These are phyloP conservation scores for Ceratocystis albifundus DNA, from an alignment of 2,329 filamentous ascomycete genomes.

Conservation along the genomic window DNA sequence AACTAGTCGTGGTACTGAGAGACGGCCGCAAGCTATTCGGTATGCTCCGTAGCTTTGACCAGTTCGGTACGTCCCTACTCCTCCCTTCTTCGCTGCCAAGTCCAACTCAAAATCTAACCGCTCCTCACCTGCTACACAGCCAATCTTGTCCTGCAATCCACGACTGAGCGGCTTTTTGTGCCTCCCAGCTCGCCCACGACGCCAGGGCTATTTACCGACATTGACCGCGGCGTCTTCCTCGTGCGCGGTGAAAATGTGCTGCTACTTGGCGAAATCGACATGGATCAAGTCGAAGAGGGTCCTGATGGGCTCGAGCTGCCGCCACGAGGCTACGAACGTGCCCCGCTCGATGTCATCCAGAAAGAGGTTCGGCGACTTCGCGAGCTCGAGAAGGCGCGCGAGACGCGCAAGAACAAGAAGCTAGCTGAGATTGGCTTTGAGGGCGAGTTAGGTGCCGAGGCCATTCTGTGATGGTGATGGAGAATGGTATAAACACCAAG, in stretches of 20 bases:
- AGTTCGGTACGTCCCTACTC: constrained; percentile 62
- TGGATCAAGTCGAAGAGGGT: constrained; percentile 86
- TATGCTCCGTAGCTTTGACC: constrained; percentile 89
- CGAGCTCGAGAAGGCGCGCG: constrained; percentile 53
- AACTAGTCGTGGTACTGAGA: constrained; percentile 79
- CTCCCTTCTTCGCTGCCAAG: constrained; percentile 36
- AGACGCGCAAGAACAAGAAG: constrained; percentile 61
- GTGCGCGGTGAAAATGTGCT: constrained; percentile 96
- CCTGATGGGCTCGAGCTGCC: constrained; percentile 56
- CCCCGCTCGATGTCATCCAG: constrained; percentile 57
- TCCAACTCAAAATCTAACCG: constrained; percentile 30
- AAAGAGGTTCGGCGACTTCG: constrained; percentile 63
- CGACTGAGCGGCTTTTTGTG: constrained; percentile 76
- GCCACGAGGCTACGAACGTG: constrained; percentile 54
- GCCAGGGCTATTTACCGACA: constrained; percentile 62
- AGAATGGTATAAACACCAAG: background rate
- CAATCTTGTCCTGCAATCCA: constrained; percentile 89
- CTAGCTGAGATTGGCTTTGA: constrained; percentile 74
- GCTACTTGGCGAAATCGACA: constrained; percentile 86
- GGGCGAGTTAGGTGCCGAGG: constrained; percentile 43
- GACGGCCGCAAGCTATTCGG: constrained; percentile 92
- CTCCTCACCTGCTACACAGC: constrained; percentile 42
- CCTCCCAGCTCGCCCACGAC: constrained; percentile 35
- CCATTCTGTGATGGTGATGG: background rate
- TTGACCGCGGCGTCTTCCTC: constrained; percentile 75